Percentiles rank a stretch among this genome's conserved stretches.
These are phyloP conservation scores for Pythium apleroticum DNA, from an alignment of 352 stramenopile species.

Conservation along the genomic window DNA sequence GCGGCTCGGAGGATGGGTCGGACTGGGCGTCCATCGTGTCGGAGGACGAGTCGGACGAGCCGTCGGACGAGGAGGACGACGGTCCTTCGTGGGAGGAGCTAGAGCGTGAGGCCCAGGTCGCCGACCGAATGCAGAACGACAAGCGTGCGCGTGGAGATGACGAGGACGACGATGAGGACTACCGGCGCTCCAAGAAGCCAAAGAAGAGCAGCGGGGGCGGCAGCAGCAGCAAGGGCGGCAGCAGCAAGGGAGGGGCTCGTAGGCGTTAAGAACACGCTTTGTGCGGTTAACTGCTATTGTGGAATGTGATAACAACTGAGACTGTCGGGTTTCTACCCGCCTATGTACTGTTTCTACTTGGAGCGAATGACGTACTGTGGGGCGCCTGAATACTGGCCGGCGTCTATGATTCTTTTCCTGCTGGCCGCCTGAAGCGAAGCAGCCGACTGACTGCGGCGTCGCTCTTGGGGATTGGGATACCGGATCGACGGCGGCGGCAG, in stretches of 20 bases:
- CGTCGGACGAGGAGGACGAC: constrained; percentile 55
- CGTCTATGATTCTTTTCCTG: constrained; percentile 9
- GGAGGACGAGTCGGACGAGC: constrained; percentile 26
- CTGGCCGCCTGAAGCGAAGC: background rate
- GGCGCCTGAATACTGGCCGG: background rate
- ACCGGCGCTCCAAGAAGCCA: constrained; percentile 33
- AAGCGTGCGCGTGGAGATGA: constrained; percentile 38
- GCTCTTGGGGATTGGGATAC: constrained; percentile 4
- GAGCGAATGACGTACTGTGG: background rate
- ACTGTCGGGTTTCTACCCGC: background rate
- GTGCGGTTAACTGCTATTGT: background rate
- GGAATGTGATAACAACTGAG: background rate
- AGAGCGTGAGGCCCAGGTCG: constrained; percentile 41
- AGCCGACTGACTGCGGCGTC: constrained; percentile 1
- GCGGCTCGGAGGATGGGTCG: constrained; percentile 33
- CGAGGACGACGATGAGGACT: constrained; percentile 42
- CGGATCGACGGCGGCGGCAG: background rate
- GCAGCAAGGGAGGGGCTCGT: background rate
- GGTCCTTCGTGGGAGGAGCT: constrained; percentile 53
- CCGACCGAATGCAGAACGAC: constrained; percentile 40
- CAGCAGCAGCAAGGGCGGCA: constrained; percentile 17
- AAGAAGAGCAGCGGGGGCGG: constrained; percentile 34
- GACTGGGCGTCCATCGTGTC: constrained; percentile 45
- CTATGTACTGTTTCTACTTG: background rate
- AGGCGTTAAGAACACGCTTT: background rate